Evolutionary conservation across 805 yeast species (phyloP).

Genomic region (Candida incommunis): DNA sequence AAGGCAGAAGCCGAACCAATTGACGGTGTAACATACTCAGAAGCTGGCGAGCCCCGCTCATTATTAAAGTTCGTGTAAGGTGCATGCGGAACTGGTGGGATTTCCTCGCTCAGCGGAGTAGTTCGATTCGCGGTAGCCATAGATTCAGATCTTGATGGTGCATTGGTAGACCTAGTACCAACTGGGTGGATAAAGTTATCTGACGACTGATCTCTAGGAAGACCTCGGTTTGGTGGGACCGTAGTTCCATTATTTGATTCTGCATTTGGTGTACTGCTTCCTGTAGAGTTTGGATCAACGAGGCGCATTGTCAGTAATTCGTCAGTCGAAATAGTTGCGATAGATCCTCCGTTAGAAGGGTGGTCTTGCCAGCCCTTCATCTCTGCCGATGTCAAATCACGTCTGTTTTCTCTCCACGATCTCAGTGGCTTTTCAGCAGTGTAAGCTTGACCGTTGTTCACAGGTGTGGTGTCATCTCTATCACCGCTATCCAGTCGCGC

Average conservation of each 20-base stretch:
- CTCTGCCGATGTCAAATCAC: neutral
- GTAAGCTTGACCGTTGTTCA: slow-evolving; percentile 18
- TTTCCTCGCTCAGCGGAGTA: slow-evolving; percentile 3
- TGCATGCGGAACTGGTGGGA: neutral
- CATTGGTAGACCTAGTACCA: neutral
- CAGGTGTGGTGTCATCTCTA: slow-evolving; percentile 14
- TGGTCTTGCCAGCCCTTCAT: slow-evolving; percentile 31
- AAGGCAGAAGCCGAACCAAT: neutral
- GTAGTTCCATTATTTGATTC: neutral
- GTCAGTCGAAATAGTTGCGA: slow-evolving; percentile 76
- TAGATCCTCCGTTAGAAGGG: slow-evolving; percentile 47
- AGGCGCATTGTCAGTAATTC: slow-evolving; percentile 68
- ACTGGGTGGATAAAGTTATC: slow-evolving; percentile 9
- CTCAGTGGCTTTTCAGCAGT: slow-evolving; percentile 13
- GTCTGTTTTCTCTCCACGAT: slow-evolving; percentile 1
- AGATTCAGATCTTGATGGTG: neutral
- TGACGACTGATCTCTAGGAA: slow-evolving; percentile 20
- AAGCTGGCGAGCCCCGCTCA: neutral
- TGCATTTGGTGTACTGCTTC: slow-evolving; percentile 2
- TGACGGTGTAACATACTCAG: neutral
- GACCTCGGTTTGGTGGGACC: slow-evolving; percentile 1
- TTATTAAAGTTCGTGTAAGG: neutral
- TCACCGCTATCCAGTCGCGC: slow-evolving; percentile 22
- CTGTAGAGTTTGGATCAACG: slow-evolving; percentile 30
- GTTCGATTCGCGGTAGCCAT: slow-evolving; percentile 4